phyloP scores from a whole-genome alignment of 2,329 filamentous ascomycete species.

The Zalaria obscura region DNA sequence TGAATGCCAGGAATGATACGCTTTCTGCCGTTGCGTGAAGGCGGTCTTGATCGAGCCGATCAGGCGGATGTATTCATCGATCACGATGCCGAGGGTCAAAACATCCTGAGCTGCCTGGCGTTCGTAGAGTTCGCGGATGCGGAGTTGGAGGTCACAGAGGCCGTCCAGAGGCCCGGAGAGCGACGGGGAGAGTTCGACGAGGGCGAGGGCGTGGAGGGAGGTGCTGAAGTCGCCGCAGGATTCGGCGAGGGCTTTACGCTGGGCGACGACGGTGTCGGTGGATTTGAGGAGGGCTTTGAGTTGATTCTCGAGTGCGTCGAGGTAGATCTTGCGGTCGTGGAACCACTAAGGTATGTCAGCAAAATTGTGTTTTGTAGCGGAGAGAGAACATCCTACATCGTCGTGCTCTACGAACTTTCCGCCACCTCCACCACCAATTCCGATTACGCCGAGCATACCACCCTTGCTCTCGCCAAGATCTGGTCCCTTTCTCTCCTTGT shows the following conservation, averaged over 20 bases:
- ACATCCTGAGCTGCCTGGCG: constrained; percentile 95
- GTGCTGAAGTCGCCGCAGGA: constrained; percentile 86
- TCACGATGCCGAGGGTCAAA: constrained; percentile 88
- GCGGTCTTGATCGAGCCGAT: constrained; percentile 92
- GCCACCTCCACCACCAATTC: constrained; percentile 57
- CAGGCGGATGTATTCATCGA: constrained; percentile 93
- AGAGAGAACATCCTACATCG: constrained; percentile 47
- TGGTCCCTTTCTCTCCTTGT: constrained; percentile 81
- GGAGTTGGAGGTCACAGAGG: constrained; percentile 82
- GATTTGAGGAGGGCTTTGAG: constrained; percentile 82
- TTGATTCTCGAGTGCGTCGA: constrained; percentile 86
- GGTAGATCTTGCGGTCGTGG: constrained; percentile 86
- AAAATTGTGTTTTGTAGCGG: constrained; percentile 6
- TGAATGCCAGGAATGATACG: constrained; percentile 85
- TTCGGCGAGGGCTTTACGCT: constrained; percentile 87
- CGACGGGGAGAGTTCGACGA: constrained; percentile 79
- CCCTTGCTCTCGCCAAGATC: constrained; percentile 60
- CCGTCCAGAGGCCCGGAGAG: constrained; percentile 82
- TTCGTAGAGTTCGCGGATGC: constrained; percentile 89
- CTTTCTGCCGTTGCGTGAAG: constrained; percentile 84
- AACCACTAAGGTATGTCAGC: constrained; percentile 56
- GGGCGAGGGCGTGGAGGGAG: constrained; percentile 81
- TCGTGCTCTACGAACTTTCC: constrained; percentile 95
- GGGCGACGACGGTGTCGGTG: constrained; percentile 81
- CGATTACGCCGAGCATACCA: constrained; percentile 70